Evolutionary conservation across 345 rosid genomes (phyloP).

Genomic region (Pseudoturritis turrita): DNA sequence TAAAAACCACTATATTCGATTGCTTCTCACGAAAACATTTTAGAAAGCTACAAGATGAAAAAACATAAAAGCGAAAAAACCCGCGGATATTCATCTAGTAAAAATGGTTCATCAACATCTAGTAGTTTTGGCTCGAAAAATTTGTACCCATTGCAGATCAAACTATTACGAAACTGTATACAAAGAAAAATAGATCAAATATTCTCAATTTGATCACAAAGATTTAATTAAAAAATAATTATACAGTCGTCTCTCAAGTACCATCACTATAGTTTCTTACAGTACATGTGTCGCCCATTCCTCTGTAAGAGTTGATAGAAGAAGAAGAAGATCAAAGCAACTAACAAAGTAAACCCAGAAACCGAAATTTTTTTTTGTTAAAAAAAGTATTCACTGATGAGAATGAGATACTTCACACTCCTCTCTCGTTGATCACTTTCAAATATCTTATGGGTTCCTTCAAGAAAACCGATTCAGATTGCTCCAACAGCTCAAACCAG

Average conservation of each 20-base stretch:
- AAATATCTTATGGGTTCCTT: neutral
- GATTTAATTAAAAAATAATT: constrained; percentile 5
- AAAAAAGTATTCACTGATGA: constrained; percentile 6
- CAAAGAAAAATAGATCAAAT: neutral
- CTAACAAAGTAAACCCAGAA: constrained; percentile 4
- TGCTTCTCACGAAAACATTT: too few species aligned
- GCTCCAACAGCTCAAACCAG: too few species aligned
- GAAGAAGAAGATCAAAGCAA: neutral
- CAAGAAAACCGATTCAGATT: constrained; percentile 3
- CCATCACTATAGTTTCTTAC: constrained; percentile 21
- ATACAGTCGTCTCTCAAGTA: constrained; percentile 22
- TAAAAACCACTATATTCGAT: too few species aligned
- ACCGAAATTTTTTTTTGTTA: neutral
- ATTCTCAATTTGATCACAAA: neutral
- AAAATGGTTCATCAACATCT: neutral
- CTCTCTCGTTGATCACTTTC: constrained; percentile 5
- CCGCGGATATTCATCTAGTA: too few species aligned
- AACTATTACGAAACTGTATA: neutral
- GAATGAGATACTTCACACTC: constrained; percentile 11
- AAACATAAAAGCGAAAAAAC: too few species aligned
- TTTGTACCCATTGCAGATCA: neutral
- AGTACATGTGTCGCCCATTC: constrained; percentile 7
- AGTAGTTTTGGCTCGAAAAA: too few species aligned
- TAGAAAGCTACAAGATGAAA: too few species aligned
- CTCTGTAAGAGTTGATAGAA: neutral